Base-by-base conservation (phyloP, 192 early-diverging fungal species). In the Jimgerdemannia lactiflua region DNA sequence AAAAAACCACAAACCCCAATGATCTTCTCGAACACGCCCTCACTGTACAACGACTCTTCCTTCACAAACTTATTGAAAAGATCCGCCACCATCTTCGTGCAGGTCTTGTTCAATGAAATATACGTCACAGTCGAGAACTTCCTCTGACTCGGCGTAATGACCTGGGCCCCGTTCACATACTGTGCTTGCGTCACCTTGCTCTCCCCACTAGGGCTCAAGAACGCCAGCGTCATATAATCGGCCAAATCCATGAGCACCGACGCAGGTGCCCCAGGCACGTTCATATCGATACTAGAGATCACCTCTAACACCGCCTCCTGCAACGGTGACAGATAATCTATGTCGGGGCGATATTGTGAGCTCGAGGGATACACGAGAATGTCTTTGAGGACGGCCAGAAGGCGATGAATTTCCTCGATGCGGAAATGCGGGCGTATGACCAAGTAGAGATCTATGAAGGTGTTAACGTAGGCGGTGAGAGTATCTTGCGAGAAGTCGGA, bases 91-190 rank as follows among this genome's bases (percentile, higher is more conserved):
- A 81, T 73, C 29, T 81, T 77, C 72, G 92, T 87, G 14, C 82
- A 85, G 19, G 79, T 88, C 71, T 94, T 94, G 64, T 90, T 87
- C 3, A 96, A 77, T 1, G 91, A 88, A 84, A 95, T 93, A 75
- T 91, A 95, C 0, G 94, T 96, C 19, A 90, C 82, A 3, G 77
- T 79, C 0, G 80, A 74, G 71, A 77, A 80, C 39, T 79, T 77
- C 54, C 75, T 73, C 39, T 79, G 75, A 43, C 65, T 74, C 0
- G 81, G 73, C 40, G 74, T 77, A 20, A 79, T 72, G n/a, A 72
- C 73, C 19, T 17, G 20, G 4, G 64, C 9, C 20, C n/a, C 67
- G 0, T 65, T 69, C 43, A 39, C 67, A 68, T 14, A 19, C 40
- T 41, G 67, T 9, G 71, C 63, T 43, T 74, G 43, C 9, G 67